Evolutionary conservation across 2,329 filamentous ascomycete genomes (phyloP).

Genomic region (Cladophialophora carrionii): DNA sequence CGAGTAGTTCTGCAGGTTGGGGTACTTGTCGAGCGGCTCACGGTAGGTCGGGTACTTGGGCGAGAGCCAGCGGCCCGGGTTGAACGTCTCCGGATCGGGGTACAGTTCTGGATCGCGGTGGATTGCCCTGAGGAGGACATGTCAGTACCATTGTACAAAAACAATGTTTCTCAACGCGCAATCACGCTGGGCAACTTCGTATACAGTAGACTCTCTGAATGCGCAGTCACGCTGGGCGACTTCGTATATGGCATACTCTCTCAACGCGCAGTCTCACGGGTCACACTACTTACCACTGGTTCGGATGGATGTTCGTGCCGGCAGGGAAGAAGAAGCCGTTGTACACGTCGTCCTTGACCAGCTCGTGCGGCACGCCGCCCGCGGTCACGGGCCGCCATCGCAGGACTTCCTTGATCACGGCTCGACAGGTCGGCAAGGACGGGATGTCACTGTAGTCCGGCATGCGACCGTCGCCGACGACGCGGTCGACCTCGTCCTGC

Average conservation of each 20-base stretch:
- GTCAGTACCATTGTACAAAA: neutral
- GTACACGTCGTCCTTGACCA: slow-evolving; percentile 34
- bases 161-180: no score
- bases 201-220: no score
- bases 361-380: slow-evolving; percentile 34
- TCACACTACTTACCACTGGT: slow-evolving; percentile 45
- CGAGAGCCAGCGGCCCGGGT: slow-evolving; percentile 59
- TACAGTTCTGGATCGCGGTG: slow-evolving; percentile 57
- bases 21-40: slow-evolving; percentile 56
- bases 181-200: no score
- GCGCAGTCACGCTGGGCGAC: no score
- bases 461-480: slow-evolving; percentile 38
- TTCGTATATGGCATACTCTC: neutral
- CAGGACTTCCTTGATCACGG: slow-evolving; percentile 49
- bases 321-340: slow-evolving; percentile 54
- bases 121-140: slow-evolving; percentile 44
- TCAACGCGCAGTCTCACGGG: neutral
- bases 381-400: slow-evolving; percentile 48
- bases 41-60: slow-evolving; percentile 57
- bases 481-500: slow-evolving; percentile 45
- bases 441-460: slow-evolving; percentile 46
- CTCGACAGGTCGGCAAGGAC: slow-evolving; percentile 45
- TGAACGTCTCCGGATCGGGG: slow-evolving; percentile 56
- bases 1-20: slow-evolving; percentile 58
- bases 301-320: slow-evolving; percentile 48